Percentiles rank a stretch among this genome's conserved stretches.
phyloP scores from a whole-genome alignment of 2,329 filamentous ascomycete genomes.

The Hypoxylon sp. region DNA sequence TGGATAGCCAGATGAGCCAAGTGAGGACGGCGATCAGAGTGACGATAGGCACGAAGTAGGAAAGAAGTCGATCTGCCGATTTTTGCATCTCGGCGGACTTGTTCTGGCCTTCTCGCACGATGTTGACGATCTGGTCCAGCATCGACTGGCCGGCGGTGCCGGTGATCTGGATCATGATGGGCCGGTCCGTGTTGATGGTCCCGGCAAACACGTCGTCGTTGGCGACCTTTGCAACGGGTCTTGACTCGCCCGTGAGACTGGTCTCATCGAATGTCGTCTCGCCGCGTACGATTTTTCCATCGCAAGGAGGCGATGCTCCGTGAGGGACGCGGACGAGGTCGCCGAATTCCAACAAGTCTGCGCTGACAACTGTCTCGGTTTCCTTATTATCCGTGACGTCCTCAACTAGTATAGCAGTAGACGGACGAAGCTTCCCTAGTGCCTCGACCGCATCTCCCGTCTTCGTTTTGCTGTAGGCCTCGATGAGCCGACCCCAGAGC shows the following conservation, averaged over 20 bases:
- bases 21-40: slow-evolving; percentile 74
- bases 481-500: slow-evolving; percentile 75
- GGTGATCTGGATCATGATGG: slow-evolving; percentile 70
- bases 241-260: slow-evolving; percentile 83
- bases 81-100: slow-evolving; percentile 79
- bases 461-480: slow-evolving; percentile 91
- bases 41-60: slow-evolving; percentile 79
- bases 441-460: slow-evolving; percentile 86
- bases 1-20: slow-evolving; percentile 74
- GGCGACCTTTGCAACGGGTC: slow-evolving; percentile 67
- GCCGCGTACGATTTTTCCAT: slow-evolving; percentile 72
- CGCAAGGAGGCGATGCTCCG: slow-evolving; percentile 84
- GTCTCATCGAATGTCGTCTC: slow-evolving; percentile 84
- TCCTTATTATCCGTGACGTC: slow-evolving; percentile 49
- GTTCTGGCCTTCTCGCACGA: slow-evolving; percentile 80
- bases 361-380: slow-evolving; percentile 54
- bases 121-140: slow-evolving; percentile 81
- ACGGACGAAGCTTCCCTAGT: slow-evolving; percentile 79
- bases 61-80: slow-evolving; percentile 75
- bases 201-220: slow-evolving; percentile 76
- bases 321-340: slow-evolving; percentile 79
- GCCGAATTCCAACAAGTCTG: slow-evolving; percentile 78
- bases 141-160: slow-evolving; percentile 74
- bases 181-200: slow-evolving; percentile 74
- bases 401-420: slow-evolving; percentile 75